These are phyloP conservation scores for Venturia pyrina DNA, from an alignment of 2,329 filamentous ascomycete species.

Conservation along the genomic window DNA sequence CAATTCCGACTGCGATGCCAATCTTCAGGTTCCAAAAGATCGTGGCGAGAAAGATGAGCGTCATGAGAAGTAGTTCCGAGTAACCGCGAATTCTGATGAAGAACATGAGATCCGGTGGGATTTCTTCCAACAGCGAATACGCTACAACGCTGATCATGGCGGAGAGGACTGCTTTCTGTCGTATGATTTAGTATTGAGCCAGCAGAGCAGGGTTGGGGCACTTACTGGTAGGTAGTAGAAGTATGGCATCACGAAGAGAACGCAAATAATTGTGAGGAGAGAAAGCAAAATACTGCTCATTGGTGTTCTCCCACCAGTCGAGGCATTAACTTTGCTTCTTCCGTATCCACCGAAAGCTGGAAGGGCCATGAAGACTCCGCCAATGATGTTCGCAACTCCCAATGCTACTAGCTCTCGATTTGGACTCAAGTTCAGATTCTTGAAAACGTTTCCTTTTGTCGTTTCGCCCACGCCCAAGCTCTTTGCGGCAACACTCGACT, in stretches of 20 bases:
- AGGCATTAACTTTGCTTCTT: conserved; percentile 87
- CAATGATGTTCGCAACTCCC: conserved; percentile 82
- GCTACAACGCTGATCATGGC: conserved; percentile 94
- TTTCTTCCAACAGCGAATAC: conserved; percentile 89
- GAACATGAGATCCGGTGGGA: conserved; percentile 83
- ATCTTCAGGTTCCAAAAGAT: conserved; percentile 92
- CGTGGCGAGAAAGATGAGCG: conserved; percentile 79
- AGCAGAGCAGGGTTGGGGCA: conserved; percentile 16
- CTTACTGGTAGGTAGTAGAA: conserved; percentile 92
- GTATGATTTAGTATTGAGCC: conserved; percentile 9
- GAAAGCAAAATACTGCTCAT: conserved; percentile 88
- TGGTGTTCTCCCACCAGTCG: conserved; percentile 82
- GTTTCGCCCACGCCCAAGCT: conserved; percentile 55
- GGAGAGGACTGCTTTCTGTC: conserved; percentile 80
- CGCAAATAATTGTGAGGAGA: conserved; percentile 68
- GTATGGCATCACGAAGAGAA: conserved; percentile 75
- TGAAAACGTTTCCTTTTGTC: conserved; percentile 52
- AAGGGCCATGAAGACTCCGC: conserved; percentile 82
- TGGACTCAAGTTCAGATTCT: conserved; percentile 72
- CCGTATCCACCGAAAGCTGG: conserved; percentile 95
- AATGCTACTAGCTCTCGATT: conserved; percentile 91
- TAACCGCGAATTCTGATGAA: conserved; percentile 79
- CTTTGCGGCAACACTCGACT: conserved; percentile 93
- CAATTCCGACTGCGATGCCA: conserved; percentile 89
- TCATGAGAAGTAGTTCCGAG: conserved; percentile 78